Conservation (phyloP, 2,329 filamentous ascomycete species). For the Chalaropsis thielavioides region DNA sequence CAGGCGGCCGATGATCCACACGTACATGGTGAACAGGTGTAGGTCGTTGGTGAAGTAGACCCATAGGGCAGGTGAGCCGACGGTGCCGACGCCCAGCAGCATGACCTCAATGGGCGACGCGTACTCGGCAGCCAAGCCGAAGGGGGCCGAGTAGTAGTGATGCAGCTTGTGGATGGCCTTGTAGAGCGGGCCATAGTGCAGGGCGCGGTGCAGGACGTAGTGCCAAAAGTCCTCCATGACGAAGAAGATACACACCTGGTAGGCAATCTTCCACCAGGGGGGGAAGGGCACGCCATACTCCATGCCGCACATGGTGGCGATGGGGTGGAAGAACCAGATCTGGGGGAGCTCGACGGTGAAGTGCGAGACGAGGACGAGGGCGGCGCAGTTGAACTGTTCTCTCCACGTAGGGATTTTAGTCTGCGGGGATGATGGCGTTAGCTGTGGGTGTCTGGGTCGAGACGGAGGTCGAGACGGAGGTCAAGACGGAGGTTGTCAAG, state of each 20-base stretch:
- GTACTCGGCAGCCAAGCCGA: slow-evolving; percentile 92
- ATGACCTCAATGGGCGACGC: slow-evolving; percentile 95
- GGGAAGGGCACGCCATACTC: slow-evolving; percentile 83
- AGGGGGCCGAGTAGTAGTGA: slow-evolving; percentile 95
- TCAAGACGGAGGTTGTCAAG: neutral
- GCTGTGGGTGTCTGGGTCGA: no score
- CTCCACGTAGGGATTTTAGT: slow-evolving; percentile 80
- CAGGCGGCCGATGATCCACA: slow-evolving; percentile 83
- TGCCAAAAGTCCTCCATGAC: slow-evolving; percentile 95
- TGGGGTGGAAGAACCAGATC: slow-evolving; percentile 97
- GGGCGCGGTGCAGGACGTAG: slow-evolving; percentile 85
- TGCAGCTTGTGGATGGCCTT: slow-evolving; percentile 97
- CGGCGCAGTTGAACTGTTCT: slow-evolving; percentile 91
- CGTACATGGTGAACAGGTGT: slow-evolving; percentile 94
- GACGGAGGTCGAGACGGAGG: no score
- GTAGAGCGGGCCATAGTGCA: slow-evolving; percentile 94
- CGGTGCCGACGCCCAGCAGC: slow-evolving; percentile 76
- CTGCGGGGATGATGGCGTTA: slow-evolving; percentile 21
- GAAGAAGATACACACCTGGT: slow-evolving; percentile 89
- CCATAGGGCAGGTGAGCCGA: slow-evolving; percentile 71
- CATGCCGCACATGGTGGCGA: slow-evolving; percentile 86
- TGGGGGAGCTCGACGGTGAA: slow-evolving; percentile 97
- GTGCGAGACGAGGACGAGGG: slow-evolving; percentile 82
- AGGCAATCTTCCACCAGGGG: slow-evolving; percentile 66
- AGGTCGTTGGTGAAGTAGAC: slow-evolving; percentile 70